Evolutionary conservation across 192 early-diverging fungal species (phyloP), one percentile per base, ranked within the genome.

Genomic region (Dimargaris cristalligena): DNA sequence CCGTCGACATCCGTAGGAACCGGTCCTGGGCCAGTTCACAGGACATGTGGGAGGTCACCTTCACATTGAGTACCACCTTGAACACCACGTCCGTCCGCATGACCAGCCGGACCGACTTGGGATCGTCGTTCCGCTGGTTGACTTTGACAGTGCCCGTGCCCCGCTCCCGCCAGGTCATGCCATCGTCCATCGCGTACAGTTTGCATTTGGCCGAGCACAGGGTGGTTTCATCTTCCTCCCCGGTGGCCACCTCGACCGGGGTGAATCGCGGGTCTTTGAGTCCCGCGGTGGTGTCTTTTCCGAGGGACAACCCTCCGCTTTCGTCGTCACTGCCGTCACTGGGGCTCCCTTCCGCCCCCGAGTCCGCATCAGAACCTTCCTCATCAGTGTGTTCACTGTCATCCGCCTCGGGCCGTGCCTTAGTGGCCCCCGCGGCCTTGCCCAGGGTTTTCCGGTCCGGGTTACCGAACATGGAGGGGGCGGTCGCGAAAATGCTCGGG

Each of bases 181-280:
- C 50, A 2, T 51, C 32, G 11, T 50, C 60, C 20, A 76, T 58
- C 51, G 68, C 74, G 45, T 63, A 76, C 49, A 76, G 67, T 33
- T 73, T 73, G 46, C 63, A 67, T 59, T 69, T 72, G 18, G 71
- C 64, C 11, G 63, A 25, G 35, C 62, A 71, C 23, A 70, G 13
- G 26, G 68, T 73, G 9, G 61, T 69, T 38, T 76, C 74, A 57
- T 73, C 68, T 44, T 76, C 74, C 62, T 76, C 74, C 50, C 66
- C 62, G 9, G 74, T 76, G 13, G 63, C 44, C 33, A 67, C 60
- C 0, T 66, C 66, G 11, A 51, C 62, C 23, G 52, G 14, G 8
- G 32, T 25, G 32, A n/a, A 29, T 51, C 50, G 46, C 23, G 13
- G 58, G 32, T 63, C 62, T 14, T 64, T 59, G 2, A 60, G 48